phyloP scores from a whole-genome alignment of 2,329 filamentous ascomycete species.

The Dendrostoma leiphaemia region DNA sequence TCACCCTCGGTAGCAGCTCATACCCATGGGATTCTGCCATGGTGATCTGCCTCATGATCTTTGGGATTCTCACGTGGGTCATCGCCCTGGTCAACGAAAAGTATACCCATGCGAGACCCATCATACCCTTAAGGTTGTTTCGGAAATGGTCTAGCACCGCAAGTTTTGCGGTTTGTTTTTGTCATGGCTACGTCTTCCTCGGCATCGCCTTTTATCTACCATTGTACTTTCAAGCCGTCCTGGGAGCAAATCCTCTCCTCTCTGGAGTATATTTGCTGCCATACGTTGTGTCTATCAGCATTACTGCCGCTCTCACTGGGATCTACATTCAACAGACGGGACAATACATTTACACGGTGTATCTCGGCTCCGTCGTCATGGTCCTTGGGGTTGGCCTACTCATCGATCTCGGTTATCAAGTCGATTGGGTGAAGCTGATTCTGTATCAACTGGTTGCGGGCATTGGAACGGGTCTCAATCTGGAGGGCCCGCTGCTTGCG shows the following conservation, averaged over 20 bases:
- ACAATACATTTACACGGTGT: slow-evolving; percentile 53
- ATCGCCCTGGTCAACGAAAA: background rate
- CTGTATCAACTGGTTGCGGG: slow-evolving; percentile 55
- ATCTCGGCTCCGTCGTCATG: slow-evolving; percentile 48
- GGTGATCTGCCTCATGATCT: slow-evolving; percentile 67
- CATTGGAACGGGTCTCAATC: slow-evolving; percentile 55
- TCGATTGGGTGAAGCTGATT: slow-evolving; percentile 42
- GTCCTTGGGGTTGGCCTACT: slow-evolving; percentile 55
- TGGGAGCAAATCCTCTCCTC: slow-evolving; percentile 47
- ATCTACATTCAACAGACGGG: slow-evolving; percentile 46
- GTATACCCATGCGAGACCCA: background rate
- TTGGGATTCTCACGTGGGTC: background rate
- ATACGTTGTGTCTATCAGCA: slow-evolving; percentile 44
- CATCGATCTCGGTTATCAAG: slow-evolving; percentile 48
- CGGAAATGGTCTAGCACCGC: background rate
- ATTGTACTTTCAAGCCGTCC: slow-evolving; percentile 65
- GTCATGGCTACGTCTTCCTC: slow-evolving; percentile 42
- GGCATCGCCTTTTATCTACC: slow-evolving; percentile 65
- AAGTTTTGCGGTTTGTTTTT: background rate
- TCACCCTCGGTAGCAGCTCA: slow-evolving; percentile 77
- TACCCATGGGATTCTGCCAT: slow-evolving; percentile 73
- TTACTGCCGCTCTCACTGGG: slow-evolving; percentile 15
- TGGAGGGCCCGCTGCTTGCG: slow-evolving; percentile 60
- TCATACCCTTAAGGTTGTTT: background rate
- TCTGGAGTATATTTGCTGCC: slow-evolving; percentile 58